Evolutionary conservation across 805 yeast species (phyloP), one percentile per base, ranked within the genome.

Genomic region (Candida pseudofarinosa): DNA sequence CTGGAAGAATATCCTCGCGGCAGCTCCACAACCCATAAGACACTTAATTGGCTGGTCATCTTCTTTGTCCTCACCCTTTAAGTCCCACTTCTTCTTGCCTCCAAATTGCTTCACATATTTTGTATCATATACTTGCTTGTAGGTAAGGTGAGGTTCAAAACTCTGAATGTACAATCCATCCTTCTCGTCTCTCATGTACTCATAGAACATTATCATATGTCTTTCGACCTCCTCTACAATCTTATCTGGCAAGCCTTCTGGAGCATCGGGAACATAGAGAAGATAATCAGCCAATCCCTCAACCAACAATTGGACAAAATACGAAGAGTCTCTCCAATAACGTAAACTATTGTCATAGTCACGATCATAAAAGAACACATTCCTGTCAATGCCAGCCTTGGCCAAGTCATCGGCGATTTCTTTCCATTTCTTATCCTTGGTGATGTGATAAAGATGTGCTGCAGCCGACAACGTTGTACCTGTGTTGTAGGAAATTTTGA

Each of bases 201-300:
- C 75, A 61, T 77, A 71, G 48, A 81, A 77, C 64, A 75, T 78
- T 33, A 73, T 67, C 52, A 80, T 63, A 54, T 80, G 84, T 46
- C 83, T 74, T 34, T 61, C 60, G 12, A 79, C 62, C 53, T 80
- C 83, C 16, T 57, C 63, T 30, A 63, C 62, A 53, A 47, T 71
- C 47, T 50, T 64, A 51, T 44, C 64, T 4, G 63, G 56, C 65
- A 66, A 58, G 23, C 55, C 71, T 23, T 55, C 59, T 2, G 69
- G 67, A 19, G 59, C 71, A 13, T 65, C 69, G 17, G 59, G 51
- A 40, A 79, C 67, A 34, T 69, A 71, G 50, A 79, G 57, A 52
- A 79, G 55, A 58, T 79, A 83, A 56, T 83, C 88, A 4, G 85
- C 84, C 38, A 81, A 64, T 0, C 88, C 88, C 57, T 81, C 88